Evolutionary conservation across 2,329 filamentous ascomycete genomes (phyloP).

Genomic region (Arthrinium phaeospermum): DNA sequence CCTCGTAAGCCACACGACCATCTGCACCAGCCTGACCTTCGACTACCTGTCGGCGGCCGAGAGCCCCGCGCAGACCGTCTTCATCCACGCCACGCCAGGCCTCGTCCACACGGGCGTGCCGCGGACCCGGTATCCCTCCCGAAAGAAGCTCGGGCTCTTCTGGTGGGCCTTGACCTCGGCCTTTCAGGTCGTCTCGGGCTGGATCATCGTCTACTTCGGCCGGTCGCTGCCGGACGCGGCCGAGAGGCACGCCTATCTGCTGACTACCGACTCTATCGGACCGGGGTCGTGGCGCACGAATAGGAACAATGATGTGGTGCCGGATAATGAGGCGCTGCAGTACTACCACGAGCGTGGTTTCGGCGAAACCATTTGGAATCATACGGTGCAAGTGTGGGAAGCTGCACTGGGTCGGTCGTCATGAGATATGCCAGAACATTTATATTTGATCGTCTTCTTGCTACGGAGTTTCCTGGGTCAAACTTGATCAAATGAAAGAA

Average conservation of each 20-base stretch:
- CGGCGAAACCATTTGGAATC: neutral
- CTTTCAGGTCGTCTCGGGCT: slow-evolving; percentile 23
- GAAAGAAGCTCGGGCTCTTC: slow-evolving; percentile 5
- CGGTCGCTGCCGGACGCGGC: slow-evolving; percentile 21
- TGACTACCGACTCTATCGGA: neutral
- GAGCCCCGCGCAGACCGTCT: slow-evolving; percentile 29
- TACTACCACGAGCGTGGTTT: neutral
- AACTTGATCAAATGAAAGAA: too few species aligned
- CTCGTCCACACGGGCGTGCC: neutral
- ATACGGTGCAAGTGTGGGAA: neutral
- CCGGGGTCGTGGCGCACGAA: neutral
- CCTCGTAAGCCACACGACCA: slow-evolving; percentile 36
- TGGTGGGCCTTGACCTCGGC: slow-evolving; percentile 23
- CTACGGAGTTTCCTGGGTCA: too few species aligned
- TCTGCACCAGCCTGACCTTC: slow-evolving; percentile 37
- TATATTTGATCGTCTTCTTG: too few species aligned
- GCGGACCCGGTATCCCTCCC: neutral
- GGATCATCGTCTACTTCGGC: slow-evolving; percentile 30
- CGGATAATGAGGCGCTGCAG: neutral
- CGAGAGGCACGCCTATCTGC: neutral
- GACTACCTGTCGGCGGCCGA: slow-evolving; percentile 34
- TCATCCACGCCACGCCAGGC: slow-evolving; percentile 34
- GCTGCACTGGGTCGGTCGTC: neutral
- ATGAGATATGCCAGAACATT: too few species aligned
- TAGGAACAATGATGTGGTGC: neutral